Base-by-base conservation (phyloP, 257 asterid genomes). In the Solanum virginianum region DNA sequence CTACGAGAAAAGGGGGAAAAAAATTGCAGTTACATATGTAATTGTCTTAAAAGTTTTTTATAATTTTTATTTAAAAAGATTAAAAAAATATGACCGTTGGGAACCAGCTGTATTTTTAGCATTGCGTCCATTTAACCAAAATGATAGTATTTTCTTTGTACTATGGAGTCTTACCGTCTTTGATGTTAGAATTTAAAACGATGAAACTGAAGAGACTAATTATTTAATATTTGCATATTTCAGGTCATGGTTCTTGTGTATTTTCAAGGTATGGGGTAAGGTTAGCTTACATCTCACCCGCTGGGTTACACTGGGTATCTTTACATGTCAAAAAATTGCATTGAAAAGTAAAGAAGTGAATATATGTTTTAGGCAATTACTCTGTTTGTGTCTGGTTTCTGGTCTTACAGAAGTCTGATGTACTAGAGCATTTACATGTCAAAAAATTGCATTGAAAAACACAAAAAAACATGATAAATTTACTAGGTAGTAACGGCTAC, bases 181-280 rank as follows among this genome's bases (percentile, higher is more conserved):
- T 75, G 57, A 83, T 20, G 75, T 26, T 85, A 66, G 18, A 63
- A 43, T 9, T 3, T 16, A 53, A 43, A 22, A 47, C 26, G n/a
- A 10, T 14, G 74, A 80, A 85, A 84, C 20, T 56, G 41, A 1
- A 15, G 51, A 22, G 77, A 72, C 83, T 59, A 15, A 13, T 86
- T 84, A 22, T 83, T 16, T 75, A 15, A 83, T 85, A 15, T 22
- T 36, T 45, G 20, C 39, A 24, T 24, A 82, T 89, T 89, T 90
- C 94, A 95, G 99, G 99, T 85, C 99, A 92, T 74, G 99, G 98
- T 59, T 89, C 93, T 3, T 94, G 99, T 88, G 17, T 92, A 12
- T 94, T 91, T 89, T 87, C 89, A 89, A 95, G 97, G 98, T 95
- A 91, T 36, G 1, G 36, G 36, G 36, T 60, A 62, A 62, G 39